Evolutionary conservation across 2,329 filamentous ascomycete species (phyloP).

Genomic region (Plenodomus lindquistii): DNA sequence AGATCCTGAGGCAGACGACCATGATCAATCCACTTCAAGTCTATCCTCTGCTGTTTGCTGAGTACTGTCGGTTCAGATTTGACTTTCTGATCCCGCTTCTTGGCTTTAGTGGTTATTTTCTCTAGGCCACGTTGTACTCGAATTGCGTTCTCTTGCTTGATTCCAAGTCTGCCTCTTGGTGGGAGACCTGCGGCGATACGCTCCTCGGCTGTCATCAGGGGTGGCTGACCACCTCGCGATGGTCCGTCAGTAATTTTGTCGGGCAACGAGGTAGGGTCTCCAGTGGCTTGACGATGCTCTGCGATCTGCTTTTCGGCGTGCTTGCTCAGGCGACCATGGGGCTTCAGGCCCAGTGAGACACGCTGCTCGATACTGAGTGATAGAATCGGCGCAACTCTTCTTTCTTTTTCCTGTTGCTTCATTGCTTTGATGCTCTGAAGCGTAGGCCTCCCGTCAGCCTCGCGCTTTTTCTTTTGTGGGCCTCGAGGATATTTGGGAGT

Average conservation of each 20-base stretch:
- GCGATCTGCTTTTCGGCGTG: slow-evolving; percentile 30
- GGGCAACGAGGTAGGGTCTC: slow-evolving; percentile 25
- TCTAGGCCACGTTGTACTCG: slow-evolving; percentile 27
- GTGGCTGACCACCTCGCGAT: slow-evolving; percentile 7
- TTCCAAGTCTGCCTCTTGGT: slow-evolving; percentile 26
- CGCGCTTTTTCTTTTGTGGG: not conserved
- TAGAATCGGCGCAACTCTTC: slow-evolving; percentile 1
- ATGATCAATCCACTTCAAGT: slow-evolving; percentile 26
- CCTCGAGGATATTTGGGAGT: slow-evolving; percentile 8
- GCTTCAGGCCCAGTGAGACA: slow-evolving; percentile 25
- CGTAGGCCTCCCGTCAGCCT: not conserved
- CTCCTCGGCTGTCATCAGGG: slow-evolving; percentile 34
- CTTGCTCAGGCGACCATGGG: slow-evolving; percentile 28
- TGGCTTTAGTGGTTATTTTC: slow-evolving; percentile 14
- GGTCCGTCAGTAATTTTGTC: slow-evolving; percentile 17
- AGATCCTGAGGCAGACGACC: slow-evolving; percentile 30
- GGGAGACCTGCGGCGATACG: slow-evolving; percentile 31
- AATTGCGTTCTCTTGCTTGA: slow-evolving; percentile 27
- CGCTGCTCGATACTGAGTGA: slow-evolving; percentile 31
- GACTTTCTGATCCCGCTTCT: slow-evolving; percentile 16
- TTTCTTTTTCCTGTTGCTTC: slow-evolving; percentile 1
- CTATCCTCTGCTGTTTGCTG: slow-evolving; percentile 29
- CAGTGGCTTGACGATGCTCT: slow-evolving; percentile 28
- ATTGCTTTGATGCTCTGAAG: not conserved
- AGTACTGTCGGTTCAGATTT: slow-evolving; percentile 23